Percentiles rank a stretch among this genome's conserved stretches.
Conservation (phyloP, 2,329 filamentous ascomycete species). For the Plectosphaerella sp. region DNA sequence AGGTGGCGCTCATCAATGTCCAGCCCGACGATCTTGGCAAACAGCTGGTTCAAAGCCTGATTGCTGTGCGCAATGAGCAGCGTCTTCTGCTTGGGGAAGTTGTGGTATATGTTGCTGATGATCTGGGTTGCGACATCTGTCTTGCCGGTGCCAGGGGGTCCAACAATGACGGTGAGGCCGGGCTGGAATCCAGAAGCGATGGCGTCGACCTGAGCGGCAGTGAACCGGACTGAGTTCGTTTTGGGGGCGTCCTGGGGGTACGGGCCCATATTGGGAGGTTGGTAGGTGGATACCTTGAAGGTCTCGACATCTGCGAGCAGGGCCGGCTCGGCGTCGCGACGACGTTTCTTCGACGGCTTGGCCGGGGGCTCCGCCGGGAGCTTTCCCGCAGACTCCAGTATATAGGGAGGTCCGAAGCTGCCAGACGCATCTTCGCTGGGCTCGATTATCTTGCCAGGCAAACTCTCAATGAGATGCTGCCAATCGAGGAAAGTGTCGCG, state of each 20-base stretch:
- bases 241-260: slow-evolving; percentile 83
- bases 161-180: slow-evolving; percentile 88
- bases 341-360: slow-evolving; percentile 79
- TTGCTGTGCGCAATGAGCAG: slow-evolving; percentile 95
- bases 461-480: slow-evolving; percentile 86
- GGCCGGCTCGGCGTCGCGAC: slow-evolving; percentile 69
- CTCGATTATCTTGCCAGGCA: slow-evolving; percentile 84
- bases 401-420: slow-evolving; percentile 83
- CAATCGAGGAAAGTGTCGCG: slow-evolving; percentile 93
- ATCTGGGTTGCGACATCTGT: slow-evolving; percentile 99
- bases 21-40: slow-evolving; percentile 94
- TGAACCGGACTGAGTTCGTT: slow-evolving; percentile 81
- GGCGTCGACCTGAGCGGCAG: slow-evolving; percentile 84
- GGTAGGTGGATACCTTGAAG: slow-evolving; percentile 84
- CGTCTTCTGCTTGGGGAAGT: slow-evolving; percentile 89
- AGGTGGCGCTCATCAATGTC: slow-evolving; percentile 96
- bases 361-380: slow-evolving; percentile 42
- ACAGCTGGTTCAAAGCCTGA: slow-evolving; percentile 94
- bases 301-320: slow-evolving; percentile 60
- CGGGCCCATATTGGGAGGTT: slow-evolving; percentile 80
- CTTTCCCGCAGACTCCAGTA: slow-evolving; percentile 65
- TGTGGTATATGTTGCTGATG: slow-evolving; percentile 98
- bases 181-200: slow-evolving; percentile 93
- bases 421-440: slow-evolving; percentile 65
- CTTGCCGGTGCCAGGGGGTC: slow-evolving; percentile 94